Evolutionary conservation across 306 rosid species (phyloP), one percentile per base, ranked within the genome.

Genomic region (Cucumis cinereus): DNA sequence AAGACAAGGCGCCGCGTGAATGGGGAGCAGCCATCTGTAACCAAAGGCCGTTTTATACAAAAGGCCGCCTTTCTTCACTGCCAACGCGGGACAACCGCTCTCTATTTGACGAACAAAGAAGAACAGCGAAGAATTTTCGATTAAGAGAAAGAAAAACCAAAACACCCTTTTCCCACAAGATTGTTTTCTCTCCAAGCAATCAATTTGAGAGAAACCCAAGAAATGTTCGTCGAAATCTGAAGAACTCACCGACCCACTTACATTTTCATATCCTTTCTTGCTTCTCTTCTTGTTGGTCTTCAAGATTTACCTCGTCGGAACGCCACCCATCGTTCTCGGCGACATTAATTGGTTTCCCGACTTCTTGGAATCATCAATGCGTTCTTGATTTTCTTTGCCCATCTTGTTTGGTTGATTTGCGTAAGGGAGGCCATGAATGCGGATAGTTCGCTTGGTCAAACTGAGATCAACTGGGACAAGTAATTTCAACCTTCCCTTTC

Each of bases 401-500:
- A 15, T 4, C 6, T 13, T 13, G 43, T 47, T 4, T 53, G 47
- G 79, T 70, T 45, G 28, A 47, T 77, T 77, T 49, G 30, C 74
- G 7, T 13, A 61, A 50, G 52, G 53, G 79, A 50, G 53, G 63
- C 63, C 83, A 87, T 91, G 98, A 82, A 86, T 47, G 81, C 87
- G 1, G 61, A 91, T 28, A 57, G 73, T 71, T 74, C 90, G 40
- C 79, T 86, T 53, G 93, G 89, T 74, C 92, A 86, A 35, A 80
- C 97, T 59, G 98, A 93, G 83, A 88, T 93, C 79, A 88, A 87
- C 81, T 93, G 98, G 98, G 97, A 91, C 87, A 90, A 89, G 98
- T 93, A 77, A 49, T 86, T 33, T 79, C 6, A 14, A 10, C 33
- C 71, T 19, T 63, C 69, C 17, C 11, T 55, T 69, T 28, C 9